These are phyloP conservation scores for Malus hybrid DNA, from an alignment of 331 rosid species.

Conservation along the genomic window DNA sequence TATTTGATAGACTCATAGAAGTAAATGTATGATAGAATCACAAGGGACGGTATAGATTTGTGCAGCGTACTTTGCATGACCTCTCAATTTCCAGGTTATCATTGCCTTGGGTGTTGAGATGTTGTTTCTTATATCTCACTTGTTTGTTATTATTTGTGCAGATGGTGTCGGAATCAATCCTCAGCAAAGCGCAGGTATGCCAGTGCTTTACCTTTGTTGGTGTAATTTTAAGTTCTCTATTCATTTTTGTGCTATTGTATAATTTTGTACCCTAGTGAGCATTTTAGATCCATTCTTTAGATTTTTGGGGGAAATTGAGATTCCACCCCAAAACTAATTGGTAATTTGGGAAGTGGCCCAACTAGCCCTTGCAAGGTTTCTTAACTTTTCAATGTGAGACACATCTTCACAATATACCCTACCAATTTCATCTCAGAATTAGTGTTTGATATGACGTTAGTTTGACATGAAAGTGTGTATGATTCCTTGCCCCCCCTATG, in stretches of 20 bases:
- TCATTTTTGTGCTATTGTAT: background rate
- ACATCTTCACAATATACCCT: too few species aligned
- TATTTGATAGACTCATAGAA: background rate
- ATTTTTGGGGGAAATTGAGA: too few species aligned
- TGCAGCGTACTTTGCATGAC: background rate
- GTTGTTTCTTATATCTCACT: background rate
- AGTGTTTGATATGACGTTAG: background rate
- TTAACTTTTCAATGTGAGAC: too few species aligned
- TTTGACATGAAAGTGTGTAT: background rate
- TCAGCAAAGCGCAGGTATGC: slow-evolving; percentile 93
- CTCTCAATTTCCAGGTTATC: background rate
- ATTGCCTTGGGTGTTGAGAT: background rate
- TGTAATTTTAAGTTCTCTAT: background rate
- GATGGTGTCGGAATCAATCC: slow-evolving; percentile 98
- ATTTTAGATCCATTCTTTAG: background rate
- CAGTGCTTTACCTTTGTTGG: background rate
- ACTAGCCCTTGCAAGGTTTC: too few species aligned
- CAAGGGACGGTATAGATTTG: background rate
- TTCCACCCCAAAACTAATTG: too few species aligned
- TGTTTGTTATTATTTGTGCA: slow-evolving; percentile 18
- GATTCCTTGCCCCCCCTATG: background rate
- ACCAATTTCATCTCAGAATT: background rate
- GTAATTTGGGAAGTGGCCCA: too few species aligned
- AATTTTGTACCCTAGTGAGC: background rate
- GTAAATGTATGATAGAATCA: background rate